These are phyloP conservation scores for Phylloporus arenicola DNA, from an alignment of 768 basidiomycete genomes.

Conservation along the genomic window DNA sequence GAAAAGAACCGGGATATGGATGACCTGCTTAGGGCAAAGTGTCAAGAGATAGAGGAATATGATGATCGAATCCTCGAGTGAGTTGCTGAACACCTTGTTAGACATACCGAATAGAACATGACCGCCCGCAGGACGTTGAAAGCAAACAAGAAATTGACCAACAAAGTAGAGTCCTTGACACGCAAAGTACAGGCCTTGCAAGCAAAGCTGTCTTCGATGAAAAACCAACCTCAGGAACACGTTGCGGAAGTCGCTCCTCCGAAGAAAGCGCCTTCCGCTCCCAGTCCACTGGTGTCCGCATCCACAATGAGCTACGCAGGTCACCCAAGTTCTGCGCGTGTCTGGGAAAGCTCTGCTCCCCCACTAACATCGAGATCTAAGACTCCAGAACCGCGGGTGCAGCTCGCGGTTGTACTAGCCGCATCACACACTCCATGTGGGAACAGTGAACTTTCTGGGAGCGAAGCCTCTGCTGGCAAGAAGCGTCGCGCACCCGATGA, in stretches of 20 bases:
- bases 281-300: constrained; percentile 11
- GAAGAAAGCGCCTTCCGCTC: constrained; percentile 3
- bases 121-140: constrained; percentile 55
- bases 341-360: constrained; percentile 38
- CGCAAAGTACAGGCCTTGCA: constrained; percentile 72
- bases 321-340: constrained; percentile 7
- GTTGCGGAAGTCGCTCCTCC: constrained; percentile 8
- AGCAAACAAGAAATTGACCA: constrained; percentile 70
- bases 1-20: constrained; percentile 76
- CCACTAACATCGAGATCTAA: constrained; percentile 42
- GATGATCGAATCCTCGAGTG: constrained; percentile 79
- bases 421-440: constrained; percentile 47
- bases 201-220: constrained; percentile 54
- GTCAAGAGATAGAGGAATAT: constrained; percentile 76
- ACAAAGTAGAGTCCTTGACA: constrained; percentile 64
- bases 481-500: constrained; percentile 77
- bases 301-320: constrained; percentile 3
- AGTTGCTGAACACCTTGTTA: constrained; percentile 3
- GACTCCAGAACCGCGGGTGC: constrained; percentile 45
- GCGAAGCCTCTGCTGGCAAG: constrained; percentile 47
- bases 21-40: constrained; percentile 60
- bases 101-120: constrained; percentile 1
- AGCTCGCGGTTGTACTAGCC: constrained; percentile 13
- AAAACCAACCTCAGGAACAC: constrained; percentile 32
- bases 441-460: constrained; percentile 25